Evolutionary conservation across 352 stramenopile genomes (phyloP).

Genomic region (Pythium dissotocum): DNA sequence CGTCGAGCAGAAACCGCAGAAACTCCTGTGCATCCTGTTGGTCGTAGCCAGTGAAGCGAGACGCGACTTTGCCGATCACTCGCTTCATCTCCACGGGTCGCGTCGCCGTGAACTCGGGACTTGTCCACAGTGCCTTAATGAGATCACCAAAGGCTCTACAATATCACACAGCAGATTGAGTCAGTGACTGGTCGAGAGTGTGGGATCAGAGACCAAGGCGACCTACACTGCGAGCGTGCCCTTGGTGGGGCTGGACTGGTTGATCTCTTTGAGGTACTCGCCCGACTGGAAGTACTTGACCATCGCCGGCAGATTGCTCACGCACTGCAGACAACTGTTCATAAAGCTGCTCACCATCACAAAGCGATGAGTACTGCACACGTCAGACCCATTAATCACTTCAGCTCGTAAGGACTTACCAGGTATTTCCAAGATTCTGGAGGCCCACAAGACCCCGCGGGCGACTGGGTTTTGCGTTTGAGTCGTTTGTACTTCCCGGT

Average conservation of each 20-base stretch:
- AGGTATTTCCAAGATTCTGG: slow-evolving; percentile 83
- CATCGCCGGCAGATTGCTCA: slow-evolving; percentile 62
- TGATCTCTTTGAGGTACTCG: slow-evolving; percentile 50
- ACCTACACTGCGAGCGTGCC: slow-evolving; percentile 48
- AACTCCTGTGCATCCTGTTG: slow-evolving; percentile 92
- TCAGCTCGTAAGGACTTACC: slow-evolving; percentile 24
- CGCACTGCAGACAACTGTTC: slow-evolving; percentile 87
- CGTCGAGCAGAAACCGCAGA: slow-evolving; percentile 86
- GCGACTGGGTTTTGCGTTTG: background rate
- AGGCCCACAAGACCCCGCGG: slow-evolving; percentile 22
- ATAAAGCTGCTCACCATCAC: slow-evolving; percentile 57
- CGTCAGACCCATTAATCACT: too few species aligned
- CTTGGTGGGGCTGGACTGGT: slow-evolving; percentile 57
- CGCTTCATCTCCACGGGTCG: slow-evolving; percentile 70
- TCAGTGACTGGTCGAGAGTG: background rate
- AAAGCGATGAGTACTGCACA: background rate
- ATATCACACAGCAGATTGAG: background rate
- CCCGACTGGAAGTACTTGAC: slow-evolving; percentile 59
- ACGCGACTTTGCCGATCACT: slow-evolving; percentile 71
- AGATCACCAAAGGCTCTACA: slow-evolving; percentile 68
- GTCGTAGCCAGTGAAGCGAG: slow-evolving; percentile 79
- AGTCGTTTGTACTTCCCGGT: background rate
- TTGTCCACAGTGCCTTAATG: slow-evolving; percentile 66
- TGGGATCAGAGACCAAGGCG: background rate
- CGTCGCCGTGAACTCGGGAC: slow-evolving; percentile 52